Evolutionary conservation across 768 basidiomycete species (phyloP).

Genomic region (Boletus rex-veris): DNA sequence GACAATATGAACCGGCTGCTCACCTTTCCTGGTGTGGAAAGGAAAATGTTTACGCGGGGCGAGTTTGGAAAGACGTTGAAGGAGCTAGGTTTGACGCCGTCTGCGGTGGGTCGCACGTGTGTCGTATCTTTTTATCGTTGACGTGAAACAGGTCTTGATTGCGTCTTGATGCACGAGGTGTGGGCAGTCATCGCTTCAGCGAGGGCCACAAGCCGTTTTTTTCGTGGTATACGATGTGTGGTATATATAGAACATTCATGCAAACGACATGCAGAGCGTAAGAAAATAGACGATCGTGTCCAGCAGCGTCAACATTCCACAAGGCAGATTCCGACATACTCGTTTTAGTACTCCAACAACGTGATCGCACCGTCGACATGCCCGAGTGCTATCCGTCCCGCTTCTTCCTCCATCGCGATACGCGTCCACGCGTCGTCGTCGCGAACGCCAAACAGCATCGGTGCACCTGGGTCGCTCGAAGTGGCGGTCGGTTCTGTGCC

Average conservation of each 20-base stretch:
- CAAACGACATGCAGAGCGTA: too few relatives aligned
- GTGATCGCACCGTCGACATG: conserved; percentile 43
- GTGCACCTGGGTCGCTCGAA: neutral
- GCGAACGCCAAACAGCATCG: conserved; percentile 44
- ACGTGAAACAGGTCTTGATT: conserved; percentile 46
- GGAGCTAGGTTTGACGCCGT: conserved; percentile 86
- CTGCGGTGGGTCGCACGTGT: conserved; percentile 46
- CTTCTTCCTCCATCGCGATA: conserved; percentile 38
- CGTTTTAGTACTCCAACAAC: conserved; percentile 44
- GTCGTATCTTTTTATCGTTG: too few relatives aligned
- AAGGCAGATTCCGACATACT: too few relatives aligned
- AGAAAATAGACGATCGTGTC: too few relatives aligned
- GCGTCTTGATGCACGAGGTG: conserved; percentile 32
- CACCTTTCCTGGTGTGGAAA: neutral
- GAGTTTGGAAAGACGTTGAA: conserved; percentile 81
- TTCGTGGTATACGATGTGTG: neutral
- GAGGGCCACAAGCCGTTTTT: too few relatives aligned
- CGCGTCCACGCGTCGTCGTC: conserved; percentile 49
- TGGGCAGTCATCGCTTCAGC: neutral
- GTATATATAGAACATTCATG: too few relatives aligned
- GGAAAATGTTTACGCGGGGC: conserved; percentile 64
- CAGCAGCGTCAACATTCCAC: too few relatives aligned
- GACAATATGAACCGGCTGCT: too few relatives aligned
- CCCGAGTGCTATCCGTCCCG: conserved; percentile 37
- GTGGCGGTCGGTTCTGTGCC: neutral